Conservation (phyloP, 139 green algal species). For the Tetradesmus obliquus region DNA sequence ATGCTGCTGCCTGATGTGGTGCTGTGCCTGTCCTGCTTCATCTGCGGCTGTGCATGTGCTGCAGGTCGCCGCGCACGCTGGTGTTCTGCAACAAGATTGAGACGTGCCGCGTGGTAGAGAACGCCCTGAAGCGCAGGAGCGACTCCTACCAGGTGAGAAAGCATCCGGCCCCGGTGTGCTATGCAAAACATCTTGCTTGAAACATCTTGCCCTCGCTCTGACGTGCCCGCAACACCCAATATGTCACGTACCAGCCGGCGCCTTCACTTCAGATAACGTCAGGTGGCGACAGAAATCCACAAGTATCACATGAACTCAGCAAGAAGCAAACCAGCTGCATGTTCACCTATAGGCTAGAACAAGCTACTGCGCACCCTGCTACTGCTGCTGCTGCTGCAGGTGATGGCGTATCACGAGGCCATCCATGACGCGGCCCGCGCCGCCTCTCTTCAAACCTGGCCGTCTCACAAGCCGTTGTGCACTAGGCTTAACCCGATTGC, state of each 20-base stretch:
- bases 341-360: no score
- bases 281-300: no score
- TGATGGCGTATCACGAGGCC: conserved; percentile 54
- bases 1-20: not conserved
- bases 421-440: no score
- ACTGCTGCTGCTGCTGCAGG: conserved; percentile 25
- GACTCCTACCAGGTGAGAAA: not conserved
- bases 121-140: conserved; percentile 76
- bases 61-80: conserved; percentile 59
- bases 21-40: not conserved
- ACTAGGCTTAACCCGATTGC: no score
- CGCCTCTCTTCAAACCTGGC: no score
- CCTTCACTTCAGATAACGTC: no score
- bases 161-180: not conserved
- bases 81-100: conserved; percentile 97
- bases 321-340: no score
- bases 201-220: not conserved
- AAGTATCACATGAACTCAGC: no score
- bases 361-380: not conserved
- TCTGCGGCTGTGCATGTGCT: not conserved
- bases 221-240: not conserved
- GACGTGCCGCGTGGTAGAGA: conserved; percentile 90
- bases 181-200: not conserved
- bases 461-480: no score
- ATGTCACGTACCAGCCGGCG: not conserved